Conservation (phyloP, 73 alveolate species). For the Paramecium caudatum region DNA sequence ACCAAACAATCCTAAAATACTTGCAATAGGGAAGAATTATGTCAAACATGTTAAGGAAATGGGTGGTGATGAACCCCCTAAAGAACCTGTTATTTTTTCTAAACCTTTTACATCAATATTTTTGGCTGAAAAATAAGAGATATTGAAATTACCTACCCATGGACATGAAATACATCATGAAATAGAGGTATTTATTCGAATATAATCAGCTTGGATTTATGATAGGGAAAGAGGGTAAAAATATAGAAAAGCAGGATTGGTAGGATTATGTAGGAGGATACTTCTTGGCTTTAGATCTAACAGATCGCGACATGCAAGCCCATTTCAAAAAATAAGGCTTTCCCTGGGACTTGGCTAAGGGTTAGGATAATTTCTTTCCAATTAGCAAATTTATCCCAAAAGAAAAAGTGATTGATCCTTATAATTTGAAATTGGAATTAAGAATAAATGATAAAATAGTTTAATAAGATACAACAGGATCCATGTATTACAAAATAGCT, state of each 20-base stretch:
- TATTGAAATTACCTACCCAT: constrained; percentile 12
- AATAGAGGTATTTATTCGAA: constrained; percentile 74
- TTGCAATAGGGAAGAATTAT: constrained; percentile 89
- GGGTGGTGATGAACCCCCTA: constrained; percentile 84
- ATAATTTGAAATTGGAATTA: constrained; percentile 77
- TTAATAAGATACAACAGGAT: constrained; percentile 78
- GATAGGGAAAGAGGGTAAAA: constrained; percentile 81
- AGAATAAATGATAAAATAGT: constrained; percentile 74
- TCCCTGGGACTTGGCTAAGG: constrained; percentile 89
- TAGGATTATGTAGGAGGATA: constrained; percentile 86
- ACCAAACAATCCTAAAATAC: constrained; percentile 74
- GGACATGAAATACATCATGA: constrained; percentile 88
- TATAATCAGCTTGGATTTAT: constrained; percentile 80
- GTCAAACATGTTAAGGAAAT: constrained; percentile 84
- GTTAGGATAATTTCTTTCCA: constrained; percentile 87
- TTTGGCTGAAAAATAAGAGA: constrained; percentile 1
- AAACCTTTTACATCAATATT: constrained; percentile 79
- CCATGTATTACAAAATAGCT: constrained; percentile 84
- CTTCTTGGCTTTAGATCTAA: constrained; percentile 85
- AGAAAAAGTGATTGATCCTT: constrained; percentile 81
- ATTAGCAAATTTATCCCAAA: constrained; percentile 75
- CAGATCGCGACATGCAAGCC: constrained; percentile 82
- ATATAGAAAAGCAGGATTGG: constrained; percentile 79
- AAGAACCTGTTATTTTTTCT: constrained; percentile 81
- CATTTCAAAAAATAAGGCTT: constrained; percentile 81